Evolutionary conservation across 352 stramenopile genomes (phyloP).

Genomic region (Globisporangium iwayamae): DNA sequence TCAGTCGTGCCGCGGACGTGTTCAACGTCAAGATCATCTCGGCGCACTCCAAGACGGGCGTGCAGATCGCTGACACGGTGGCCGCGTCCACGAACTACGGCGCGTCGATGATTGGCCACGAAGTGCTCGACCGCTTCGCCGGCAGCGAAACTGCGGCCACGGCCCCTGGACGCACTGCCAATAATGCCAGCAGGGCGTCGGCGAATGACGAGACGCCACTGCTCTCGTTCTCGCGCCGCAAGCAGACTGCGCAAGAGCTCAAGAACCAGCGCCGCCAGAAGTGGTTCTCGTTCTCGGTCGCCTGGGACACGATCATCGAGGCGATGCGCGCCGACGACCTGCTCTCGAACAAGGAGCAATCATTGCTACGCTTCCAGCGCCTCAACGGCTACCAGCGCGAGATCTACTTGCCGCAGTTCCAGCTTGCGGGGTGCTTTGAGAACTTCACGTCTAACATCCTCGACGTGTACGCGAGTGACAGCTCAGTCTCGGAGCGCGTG

Average conservation of each 20-base stretch:
- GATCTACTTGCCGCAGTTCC: constrained; percentile 98
- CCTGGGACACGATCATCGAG: constrained; percentile 97
- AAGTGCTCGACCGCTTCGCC: constrained; percentile 54
- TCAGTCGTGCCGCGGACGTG: constrained; percentile 80
- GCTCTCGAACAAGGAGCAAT: constrained; percentile 86
- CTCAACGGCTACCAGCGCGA: constrained; percentile 95
- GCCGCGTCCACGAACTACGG: constrained; percentile 39
- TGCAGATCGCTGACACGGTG: constrained; percentile 38
- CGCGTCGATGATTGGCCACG: constrained; percentile 36
- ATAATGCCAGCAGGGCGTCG: background rate
- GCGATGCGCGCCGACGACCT: constrained; percentile 92
- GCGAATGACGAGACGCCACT: constrained; percentile 66
- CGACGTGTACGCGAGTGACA: constrained; percentile 63
- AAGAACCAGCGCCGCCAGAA: constrained; percentile 95
- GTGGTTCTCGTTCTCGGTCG: constrained; percentile 97
- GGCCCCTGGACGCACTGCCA: constrained; percentile 5
- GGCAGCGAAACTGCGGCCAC: constrained; percentile 27
- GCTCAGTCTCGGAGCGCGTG: constrained; percentile 59
- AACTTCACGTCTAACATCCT: constrained; percentile 76
- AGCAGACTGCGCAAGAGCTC: constrained; percentile 73
- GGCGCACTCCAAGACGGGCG: constrained; percentile 66
- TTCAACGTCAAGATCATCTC: constrained; percentile 88
- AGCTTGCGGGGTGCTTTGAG: constrained; percentile 96
- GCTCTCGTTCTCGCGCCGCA: constrained; percentile 82
- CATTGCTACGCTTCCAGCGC: constrained; percentile 95